Evolutionary conservation across 805 yeast genomes (phyloP), one percentile per base, ranked within the genome.

Genomic region (Cyberlindnera samutprakarnensis): DNA sequence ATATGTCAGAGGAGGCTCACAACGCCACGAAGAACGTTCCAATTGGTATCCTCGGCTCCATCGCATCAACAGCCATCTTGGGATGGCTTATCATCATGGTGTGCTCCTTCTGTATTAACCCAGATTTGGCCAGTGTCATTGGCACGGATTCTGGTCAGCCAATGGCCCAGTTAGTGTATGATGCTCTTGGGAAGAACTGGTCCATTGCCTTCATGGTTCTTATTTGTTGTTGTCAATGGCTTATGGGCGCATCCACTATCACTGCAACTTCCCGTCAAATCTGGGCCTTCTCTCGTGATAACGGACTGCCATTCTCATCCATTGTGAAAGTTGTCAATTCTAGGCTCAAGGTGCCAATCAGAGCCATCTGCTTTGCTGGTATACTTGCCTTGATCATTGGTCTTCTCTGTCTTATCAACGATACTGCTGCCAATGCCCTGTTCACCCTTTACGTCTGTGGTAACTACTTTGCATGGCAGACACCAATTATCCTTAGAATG

Each of bases 251-350:
- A 18, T 72, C 80, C 6, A 66, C 72, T 31, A 58, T 76, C 29
- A 66, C 76, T 29, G 84, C 85, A 9, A 67, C 72, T 6, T 75
- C 83, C 5, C 68, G 87, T 54, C 86, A 78, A 53, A 65, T 76
- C 30, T 79, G 81, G 75, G 85, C 86, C 1, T 76, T 78, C 53
- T 75, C 84, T 25, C 70, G 90, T 59, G 90, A 80, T 52, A 76
- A 78, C 45, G 87, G 86, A 12, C 61, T 78, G 39, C 83, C 85
- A 13, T 61, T 75, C 46, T 63, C 76, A 17, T 50, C 62, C 21
- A 53, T 57, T 43, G 65, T 78, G 37, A 71, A 74, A 43, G 68
- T 61, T 28, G 79, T 78, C 31, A 62, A 78, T 48, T 61, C 67
- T 29, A 64, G 52, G 37, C 56, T 69, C 24, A 66, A 68, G 19